Conservation (phyloP, 2,329 filamentous ascomycete species). For the Colletotrichum incanum region DNA sequence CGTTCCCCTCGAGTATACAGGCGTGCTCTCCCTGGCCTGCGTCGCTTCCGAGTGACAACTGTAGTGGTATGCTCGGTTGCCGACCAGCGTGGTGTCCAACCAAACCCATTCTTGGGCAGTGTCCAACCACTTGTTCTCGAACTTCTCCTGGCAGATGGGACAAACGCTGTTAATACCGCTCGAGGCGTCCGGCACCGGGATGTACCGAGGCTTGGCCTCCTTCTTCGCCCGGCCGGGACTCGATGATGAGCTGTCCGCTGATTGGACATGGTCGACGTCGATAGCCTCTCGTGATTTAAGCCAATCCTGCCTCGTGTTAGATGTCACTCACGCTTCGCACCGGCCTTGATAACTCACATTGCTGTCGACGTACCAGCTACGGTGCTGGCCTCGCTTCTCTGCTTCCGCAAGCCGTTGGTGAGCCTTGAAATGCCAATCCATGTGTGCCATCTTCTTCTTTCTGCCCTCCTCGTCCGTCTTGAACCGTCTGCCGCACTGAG, state of each 20-base stretch:
- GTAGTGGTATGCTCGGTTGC: constrained; percentile 87
- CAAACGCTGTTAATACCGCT: constrained; percentile 83
- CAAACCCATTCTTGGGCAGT: constrained; percentile 97
- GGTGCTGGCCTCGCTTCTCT: constrained; percentile 87
- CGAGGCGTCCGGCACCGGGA: constrained; percentile 86
- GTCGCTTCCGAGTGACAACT: constrained; percentile 90
- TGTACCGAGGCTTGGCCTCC: constrained; percentile 73
- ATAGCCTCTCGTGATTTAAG: constrained; percentile 50
- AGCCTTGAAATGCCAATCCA: constrained; percentile 98
- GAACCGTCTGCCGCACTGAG: constrained; percentile 92
- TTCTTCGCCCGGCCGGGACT: constrained; percentile 51
- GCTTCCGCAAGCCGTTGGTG: constrained; percentile 91
- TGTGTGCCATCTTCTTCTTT: constrained; percentile 89
- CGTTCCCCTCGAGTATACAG: constrained; percentile 63
- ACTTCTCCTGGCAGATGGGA: constrained; percentile 95
- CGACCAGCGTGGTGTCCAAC: constrained; percentile 87
- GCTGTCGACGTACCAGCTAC: constrained; percentile 96
- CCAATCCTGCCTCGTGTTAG: constrained; percentile 37
- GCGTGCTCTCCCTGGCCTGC: constrained; percentile 70
- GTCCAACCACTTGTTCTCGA: constrained; percentile 92
- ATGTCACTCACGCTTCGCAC: constrained; percentile 43
- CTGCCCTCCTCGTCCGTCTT: constrained; percentile 82
- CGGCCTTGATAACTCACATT: constrained; percentile 70
- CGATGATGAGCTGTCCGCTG: constrained; percentile 34
- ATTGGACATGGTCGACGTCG: constrained; percentile 46